These are phyloP conservation scores for Neurospora sp. DNA, from an alignment of 495 filamentous ascomycete genomes.

Conservation along the genomic window DNA sequence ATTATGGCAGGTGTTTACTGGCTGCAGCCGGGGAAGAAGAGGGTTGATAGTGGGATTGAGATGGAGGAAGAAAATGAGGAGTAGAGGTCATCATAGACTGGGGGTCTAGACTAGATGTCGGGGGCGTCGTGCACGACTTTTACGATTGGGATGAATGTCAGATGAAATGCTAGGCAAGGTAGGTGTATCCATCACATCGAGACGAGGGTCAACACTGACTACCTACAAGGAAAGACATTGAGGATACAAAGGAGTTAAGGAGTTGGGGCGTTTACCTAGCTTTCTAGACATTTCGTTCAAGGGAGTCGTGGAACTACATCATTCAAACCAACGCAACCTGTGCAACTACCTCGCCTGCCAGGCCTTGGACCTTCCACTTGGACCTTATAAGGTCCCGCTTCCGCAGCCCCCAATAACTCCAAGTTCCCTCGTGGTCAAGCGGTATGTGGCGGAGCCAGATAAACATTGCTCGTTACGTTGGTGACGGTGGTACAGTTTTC, in stretches of 20 bases:
- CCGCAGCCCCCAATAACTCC: neutral
- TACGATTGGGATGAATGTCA: neutral
- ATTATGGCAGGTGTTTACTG: slow-evolving; percentile 2
- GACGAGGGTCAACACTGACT: no score
- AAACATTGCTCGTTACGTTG: neutral
- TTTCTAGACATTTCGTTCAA: neutral
- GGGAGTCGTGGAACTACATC: neutral
- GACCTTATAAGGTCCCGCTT: neutral
- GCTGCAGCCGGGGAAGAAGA: slow-evolving; percentile 2
- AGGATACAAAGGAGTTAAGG: neutral
- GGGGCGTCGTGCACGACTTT: neutral
- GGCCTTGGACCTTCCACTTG: neutral
- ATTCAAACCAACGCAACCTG: neutral
- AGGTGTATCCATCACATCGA: neutral
- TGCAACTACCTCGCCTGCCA: neutral
- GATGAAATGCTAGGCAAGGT: neutral
- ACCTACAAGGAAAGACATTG: neutral
- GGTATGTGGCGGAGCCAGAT: neutral
- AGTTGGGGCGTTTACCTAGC: neutral
- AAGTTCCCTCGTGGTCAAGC: neutral
- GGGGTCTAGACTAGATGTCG: no score
- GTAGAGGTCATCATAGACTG: no score
- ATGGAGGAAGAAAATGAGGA: neutral
- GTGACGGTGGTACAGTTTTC: neutral
- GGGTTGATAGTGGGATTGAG: slow-evolving; percentile 5